phyloP scores from a whole-genome alignment of 208 protist species.

The Naegleria lovaniensis region DNA sequence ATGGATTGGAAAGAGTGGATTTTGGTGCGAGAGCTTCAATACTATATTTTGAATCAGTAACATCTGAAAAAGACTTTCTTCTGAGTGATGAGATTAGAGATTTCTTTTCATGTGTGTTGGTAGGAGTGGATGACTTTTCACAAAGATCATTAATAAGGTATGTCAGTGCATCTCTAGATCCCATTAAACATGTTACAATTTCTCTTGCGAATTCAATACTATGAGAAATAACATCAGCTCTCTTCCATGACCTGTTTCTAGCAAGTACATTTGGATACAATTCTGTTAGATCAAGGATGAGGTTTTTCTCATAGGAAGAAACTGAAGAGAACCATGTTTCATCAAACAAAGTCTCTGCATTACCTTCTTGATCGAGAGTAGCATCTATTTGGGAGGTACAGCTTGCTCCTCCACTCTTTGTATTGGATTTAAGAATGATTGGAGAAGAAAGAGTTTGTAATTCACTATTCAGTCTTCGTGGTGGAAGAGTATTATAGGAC shows the following conservation, averaged over 20 bases:
- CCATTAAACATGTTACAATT: background rate
- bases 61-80: background rate
- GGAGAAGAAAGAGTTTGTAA: too few species aligned
- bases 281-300: background rate
- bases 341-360: background rate
- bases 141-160: too few species aligned
- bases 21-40: too few species aligned
- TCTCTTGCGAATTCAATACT: background rate
- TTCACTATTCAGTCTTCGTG: background rate
- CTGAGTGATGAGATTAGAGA: background rate
- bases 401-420: too few species aligned
- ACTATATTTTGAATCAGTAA: too few species aligned
- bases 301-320: background rate
- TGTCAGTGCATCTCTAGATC: background rate
- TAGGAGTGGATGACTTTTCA: too few species aligned
- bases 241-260: background rate
- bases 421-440: too few species aligned
- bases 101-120: too few species aligned
- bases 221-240: background rate
- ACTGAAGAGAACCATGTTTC: background rate
- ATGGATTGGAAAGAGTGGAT: too few species aligned
- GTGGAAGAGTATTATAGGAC: background rate
- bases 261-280: background rate
- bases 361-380: too few species aligned
- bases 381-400: too few species aligned